Evolutionary conservation across 177 flowering plant genomes (phyloP).

Genomic region (Vitis hybrid): DNA sequence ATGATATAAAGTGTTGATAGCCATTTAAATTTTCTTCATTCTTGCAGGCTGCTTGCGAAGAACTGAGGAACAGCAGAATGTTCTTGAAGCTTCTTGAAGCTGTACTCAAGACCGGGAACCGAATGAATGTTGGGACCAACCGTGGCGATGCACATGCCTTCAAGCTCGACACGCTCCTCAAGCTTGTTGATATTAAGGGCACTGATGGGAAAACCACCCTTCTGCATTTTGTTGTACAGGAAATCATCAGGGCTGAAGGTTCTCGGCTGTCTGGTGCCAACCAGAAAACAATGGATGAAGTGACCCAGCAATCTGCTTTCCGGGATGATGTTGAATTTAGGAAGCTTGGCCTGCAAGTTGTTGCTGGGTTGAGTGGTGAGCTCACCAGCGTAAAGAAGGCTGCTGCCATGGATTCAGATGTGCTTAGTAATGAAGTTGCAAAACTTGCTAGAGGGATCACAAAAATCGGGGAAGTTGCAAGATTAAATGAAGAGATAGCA

Average conservation of each 20-base stretch:
- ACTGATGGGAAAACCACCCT: constrained; percentile 97
- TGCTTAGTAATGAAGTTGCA: constrained; percentile 65
- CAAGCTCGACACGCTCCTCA: constrained; percentile 96
- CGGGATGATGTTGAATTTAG: constrained; percentile 66
- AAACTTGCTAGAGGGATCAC: constrained; percentile 69
- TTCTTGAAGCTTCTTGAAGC: constrained; percentile 93
- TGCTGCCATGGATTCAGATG: constrained; percentile 91
- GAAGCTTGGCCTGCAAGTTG: constrained; percentile 82
- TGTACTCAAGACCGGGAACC: constrained; percentile 90
- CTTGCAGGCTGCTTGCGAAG: constrained; percentile 82
- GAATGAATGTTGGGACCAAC: constrained; percentile 96
- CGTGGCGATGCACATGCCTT: constrained; percentile 94
- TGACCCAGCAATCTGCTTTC: constrained; percentile 22
- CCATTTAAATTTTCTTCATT: constrained; percentile 1
- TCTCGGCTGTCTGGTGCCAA: constrained; percentile 52
- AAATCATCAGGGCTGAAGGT: constrained; percentile 78
- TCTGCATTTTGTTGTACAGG: constrained; percentile 92
- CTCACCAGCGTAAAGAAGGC: constrained; percentile 82
- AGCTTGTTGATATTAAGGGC: constrained; percentile 94
- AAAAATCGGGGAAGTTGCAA: constrained; percentile 59
- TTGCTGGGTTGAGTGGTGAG: constrained; percentile 73
- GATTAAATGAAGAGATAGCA: constrained; percentile 38
- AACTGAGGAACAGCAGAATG: constrained; percentile 83
- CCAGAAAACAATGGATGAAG: constrained; percentile 17
- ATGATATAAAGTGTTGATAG: background rate